phyloP scores from a whole-genome alignment of 1,284 basidiomycete species.

The Leccinum solheimii region DNA sequence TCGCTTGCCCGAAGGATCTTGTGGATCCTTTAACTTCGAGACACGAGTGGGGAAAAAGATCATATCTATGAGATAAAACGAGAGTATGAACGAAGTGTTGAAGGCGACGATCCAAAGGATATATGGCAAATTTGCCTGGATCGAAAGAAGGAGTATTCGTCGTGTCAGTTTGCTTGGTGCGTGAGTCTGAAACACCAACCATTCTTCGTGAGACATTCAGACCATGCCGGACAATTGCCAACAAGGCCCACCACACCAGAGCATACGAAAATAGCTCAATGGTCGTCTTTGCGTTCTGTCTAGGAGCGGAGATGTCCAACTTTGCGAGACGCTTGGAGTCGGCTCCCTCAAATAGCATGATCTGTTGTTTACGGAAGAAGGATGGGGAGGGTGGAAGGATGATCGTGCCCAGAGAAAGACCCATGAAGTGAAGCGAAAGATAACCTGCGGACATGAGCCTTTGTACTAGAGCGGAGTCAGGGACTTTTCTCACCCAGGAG shows the following conservation, averaged over 20 bases:
- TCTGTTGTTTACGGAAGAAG: conserved; percentile 58
- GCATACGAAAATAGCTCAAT: conserved; percentile 79
- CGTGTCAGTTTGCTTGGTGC: not conserved
- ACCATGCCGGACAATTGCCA: conserved; percentile 45
- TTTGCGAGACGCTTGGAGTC: conserved; percentile 16
- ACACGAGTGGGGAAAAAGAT: conserved; percentile 56
- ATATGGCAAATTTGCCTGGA: conserved; percentile 85
- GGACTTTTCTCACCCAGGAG: conserved; percentile 57
- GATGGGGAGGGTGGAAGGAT: conserved; percentile 78
- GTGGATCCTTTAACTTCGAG: conserved; percentile 31
- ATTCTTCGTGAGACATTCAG: conserved; percentile 72
- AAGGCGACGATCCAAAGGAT: conserved; percentile 88
- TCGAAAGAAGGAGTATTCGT: not conserved
- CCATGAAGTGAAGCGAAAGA: conserved; percentile 85
- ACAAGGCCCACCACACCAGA: conserved; percentile 73
- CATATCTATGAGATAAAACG: conserved; percentile 79
- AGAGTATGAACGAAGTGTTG: conserved; percentile 85
- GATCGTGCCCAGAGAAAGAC: conserved; percentile 79
- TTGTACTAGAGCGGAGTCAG: not conserved
- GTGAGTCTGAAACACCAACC: conserved; percentile 45
- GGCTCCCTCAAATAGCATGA: conserved; percentile 10
- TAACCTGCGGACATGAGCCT: conserved; percentile 62
- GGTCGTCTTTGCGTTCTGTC: conserved; percentile 69
- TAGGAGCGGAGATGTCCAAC: conserved; percentile 29
- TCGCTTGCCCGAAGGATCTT: conserved; percentile 33